phyloP scores from a whole-genome alignment of 768 basidiomycete species.

The Rhodotorula sphaerocarpa region DNA sequence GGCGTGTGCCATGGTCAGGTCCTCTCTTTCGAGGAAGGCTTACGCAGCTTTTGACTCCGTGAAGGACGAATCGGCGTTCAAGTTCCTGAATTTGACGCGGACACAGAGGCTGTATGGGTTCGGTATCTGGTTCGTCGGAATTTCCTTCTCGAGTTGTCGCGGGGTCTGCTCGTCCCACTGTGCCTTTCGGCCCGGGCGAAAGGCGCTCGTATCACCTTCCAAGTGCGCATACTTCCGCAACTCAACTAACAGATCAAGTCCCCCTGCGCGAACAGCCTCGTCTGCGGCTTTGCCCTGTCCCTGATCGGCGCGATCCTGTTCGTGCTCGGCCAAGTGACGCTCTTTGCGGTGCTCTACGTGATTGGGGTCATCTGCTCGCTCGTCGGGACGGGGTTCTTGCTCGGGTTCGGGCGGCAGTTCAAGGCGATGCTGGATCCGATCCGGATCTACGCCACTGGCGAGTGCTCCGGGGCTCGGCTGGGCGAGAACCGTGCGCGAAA shows the following conservation, averaged over 20 bases:
- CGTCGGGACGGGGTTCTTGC: constrained; percentile 28
- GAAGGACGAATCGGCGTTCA: constrained; percentile 29
- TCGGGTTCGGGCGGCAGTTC: constrained; percentile 29
- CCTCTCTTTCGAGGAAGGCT: too few species aligned
- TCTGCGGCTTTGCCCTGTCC: constrained; percentile 24
- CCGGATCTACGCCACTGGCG: constrained; percentile 21
- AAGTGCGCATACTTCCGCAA: too few species aligned
- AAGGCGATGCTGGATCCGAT: constrained; percentile 35
- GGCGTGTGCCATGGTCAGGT: too few species aligned
- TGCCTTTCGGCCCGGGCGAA: too few species aligned
- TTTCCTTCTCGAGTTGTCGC: neutral
- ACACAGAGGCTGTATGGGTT: constrained; percentile 32
- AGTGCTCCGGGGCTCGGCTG: neutral
- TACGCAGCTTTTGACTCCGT: neutral
- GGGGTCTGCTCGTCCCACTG: too few species aligned
- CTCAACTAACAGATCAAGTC: too few species aligned
- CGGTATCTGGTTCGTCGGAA: constrained; percentile 12
- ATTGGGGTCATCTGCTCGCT: constrained; percentile 23
- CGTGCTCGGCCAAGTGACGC: constrained; percentile 21
- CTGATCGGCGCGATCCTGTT: constrained; percentile 31
- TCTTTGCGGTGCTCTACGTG: constrained; percentile 29
- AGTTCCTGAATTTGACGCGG: constrained; percentile 22
- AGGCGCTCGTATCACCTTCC: too few species aligned
- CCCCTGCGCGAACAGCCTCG: constrained; percentile 5
- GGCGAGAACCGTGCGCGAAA: too few species aligned